phyloP scores from a whole-genome alignment of 2,329 filamentous ascomycete species.

The Davidsoniella neocaledoniae region DNA sequence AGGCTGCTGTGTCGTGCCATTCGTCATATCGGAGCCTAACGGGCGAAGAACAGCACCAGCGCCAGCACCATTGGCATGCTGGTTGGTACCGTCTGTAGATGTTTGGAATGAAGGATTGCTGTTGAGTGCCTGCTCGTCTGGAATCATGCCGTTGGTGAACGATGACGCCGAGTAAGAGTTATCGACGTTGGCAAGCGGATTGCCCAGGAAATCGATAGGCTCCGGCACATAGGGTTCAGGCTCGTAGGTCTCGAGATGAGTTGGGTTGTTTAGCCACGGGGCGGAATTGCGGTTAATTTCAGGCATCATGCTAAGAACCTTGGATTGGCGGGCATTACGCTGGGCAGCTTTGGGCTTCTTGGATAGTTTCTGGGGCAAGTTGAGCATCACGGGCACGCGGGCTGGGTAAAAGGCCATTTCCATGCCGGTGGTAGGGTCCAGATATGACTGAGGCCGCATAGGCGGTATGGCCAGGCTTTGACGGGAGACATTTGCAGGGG shows the following conservation, averaged over 20 bases:
- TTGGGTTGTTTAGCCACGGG: slow-evolving; percentile 22
- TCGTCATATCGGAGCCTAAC: background rate
- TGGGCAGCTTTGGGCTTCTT: slow-evolving; percentile 48
- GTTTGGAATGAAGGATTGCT: slow-evolving; percentile 8
- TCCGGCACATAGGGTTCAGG: slow-evolving; percentile 3
- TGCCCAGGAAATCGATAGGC: slow-evolving; percentile 10
- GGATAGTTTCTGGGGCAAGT: slow-evolving; percentile 75
- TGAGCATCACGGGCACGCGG: slow-evolving; percentile 83
- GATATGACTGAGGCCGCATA: slow-evolving; percentile 36
- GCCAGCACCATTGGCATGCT: slow-evolving; percentile 1
- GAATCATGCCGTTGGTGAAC: slow-evolving; percentile 2
- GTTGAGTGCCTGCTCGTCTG: background rate
- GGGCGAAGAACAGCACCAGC: background rate
- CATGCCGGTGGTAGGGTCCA: slow-evolving; percentile 49
- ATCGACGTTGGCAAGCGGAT: slow-evolving; percentile 2
- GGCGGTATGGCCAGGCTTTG: slow-evolving; percentile 13
- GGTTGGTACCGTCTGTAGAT: slow-evolving; percentile 4
- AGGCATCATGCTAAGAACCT: slow-evolving; percentile 48
- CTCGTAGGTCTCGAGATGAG: slow-evolving; percentile 5
- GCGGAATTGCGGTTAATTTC: slow-evolving; percentile 11
- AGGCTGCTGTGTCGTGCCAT: no score
- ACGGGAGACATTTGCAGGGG: background rate
- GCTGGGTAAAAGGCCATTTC: slow-evolving; percentile 92
- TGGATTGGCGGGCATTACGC: slow-evolving; percentile 54
- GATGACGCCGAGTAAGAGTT: slow-evolving; percentile 1